Evolutionary conservation across 495 filamentous ascomycete species (phyloP).

Genomic region (Monascus purpureus): DNA sequence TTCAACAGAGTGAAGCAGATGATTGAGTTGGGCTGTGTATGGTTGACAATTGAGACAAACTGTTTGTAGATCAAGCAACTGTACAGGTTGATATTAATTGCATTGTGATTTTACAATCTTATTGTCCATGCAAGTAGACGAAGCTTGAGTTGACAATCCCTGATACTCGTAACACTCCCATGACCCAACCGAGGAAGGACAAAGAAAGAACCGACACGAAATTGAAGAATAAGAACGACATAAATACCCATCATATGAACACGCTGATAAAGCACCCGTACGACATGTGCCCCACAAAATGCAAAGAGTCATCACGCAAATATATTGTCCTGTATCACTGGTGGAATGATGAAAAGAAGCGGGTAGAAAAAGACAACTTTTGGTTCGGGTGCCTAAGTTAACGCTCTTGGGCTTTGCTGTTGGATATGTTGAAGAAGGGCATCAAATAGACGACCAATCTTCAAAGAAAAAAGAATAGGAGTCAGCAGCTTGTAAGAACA

Average conservation of each 20-base stretch:
- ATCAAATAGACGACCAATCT: conserved; percentile 38
- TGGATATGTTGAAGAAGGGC: conserved; percentile 37
- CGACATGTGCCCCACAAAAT: conserved; percentile 4
- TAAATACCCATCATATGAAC: conserved; percentile 9
- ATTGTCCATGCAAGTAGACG: conserved; percentile 25
- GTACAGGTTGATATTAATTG: background rate
- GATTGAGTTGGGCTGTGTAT: too few species aligned
- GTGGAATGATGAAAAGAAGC: conserved; percentile 12
- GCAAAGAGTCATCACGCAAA: conserved; percentile 3
- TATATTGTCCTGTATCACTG: conserved; percentile 9
- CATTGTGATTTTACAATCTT: conserved; percentile 24
- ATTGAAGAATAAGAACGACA: conserved; percentile 7
- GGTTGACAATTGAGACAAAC: too few species aligned
- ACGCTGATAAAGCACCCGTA: conserved; percentile 9
- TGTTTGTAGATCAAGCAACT: too few species aligned
- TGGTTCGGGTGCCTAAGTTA: conserved; percentile 15
- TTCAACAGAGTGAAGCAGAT: too few species aligned
- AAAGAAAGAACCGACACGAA: conserved; percentile 15
- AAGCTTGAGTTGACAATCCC: conserved; percentile 7
- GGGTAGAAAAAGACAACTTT: conserved; percentile 9
- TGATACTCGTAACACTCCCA: conserved; percentile 15
- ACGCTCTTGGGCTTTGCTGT: conserved; percentile 33
- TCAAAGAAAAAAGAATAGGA: too few species aligned
- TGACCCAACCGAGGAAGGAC: conserved; percentile 19
- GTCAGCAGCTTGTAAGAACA: too few species aligned